Conservation (phyloP, 2,329 filamentous ascomycete genomes). For the Ascochyta koolunga region DNA sequence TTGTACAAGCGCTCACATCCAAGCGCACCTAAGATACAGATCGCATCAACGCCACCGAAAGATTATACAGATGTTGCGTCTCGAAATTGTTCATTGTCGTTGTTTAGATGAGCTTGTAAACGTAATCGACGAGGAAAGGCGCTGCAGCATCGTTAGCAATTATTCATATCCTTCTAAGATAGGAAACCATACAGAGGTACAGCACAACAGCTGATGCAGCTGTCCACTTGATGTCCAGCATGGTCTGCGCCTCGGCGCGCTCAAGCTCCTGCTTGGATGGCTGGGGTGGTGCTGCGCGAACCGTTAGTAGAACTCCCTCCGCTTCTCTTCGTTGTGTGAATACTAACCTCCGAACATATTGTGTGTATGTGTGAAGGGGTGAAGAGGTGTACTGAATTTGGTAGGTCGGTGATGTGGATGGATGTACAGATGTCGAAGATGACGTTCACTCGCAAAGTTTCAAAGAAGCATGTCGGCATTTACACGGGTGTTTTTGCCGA, state of each 20-base stretch:
- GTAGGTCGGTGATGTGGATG: slow-evolving; percentile 3
- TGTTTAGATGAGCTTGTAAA: slow-evolving; percentile 57
- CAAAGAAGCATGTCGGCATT: slow-evolving; percentile 18
- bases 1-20: slow-evolving; percentile 14
- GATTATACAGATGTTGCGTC: slow-evolving; percentile 2
- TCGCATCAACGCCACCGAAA: slow-evolving; percentile 5
- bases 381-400: not conserved
- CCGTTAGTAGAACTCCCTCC: not conserved
- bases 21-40: slow-evolving; percentile 13
- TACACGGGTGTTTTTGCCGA: slow-evolving; percentile 14
- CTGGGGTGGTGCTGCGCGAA: slow-evolving; percentile 68
- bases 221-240: slow-evolving; percentile 70
- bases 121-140: slow-evolving; percentile 62
- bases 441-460: slow-evolving; percentile 22
- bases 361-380: slow-evolving; percentile 14
- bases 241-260: slow-evolving; percentile 66
- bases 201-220: slow-evolving; percentile 69
- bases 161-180: too few relatives aligned
- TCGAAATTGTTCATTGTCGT: not conserved
- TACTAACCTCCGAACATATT: slow-evolving; percentile 64
- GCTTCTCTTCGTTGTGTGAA: not conserved
- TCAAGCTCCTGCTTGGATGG: slow-evolving; percentile 73
- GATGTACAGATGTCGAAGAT: slow-evolving; percentile 15
- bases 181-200: slow-evolving; percentile 72
- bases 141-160: slow-evolving; percentile 45